Evolutionary conservation across 306 rosid species (phyloP).

Genomic region (Canavalia ensiformis): DNA sequence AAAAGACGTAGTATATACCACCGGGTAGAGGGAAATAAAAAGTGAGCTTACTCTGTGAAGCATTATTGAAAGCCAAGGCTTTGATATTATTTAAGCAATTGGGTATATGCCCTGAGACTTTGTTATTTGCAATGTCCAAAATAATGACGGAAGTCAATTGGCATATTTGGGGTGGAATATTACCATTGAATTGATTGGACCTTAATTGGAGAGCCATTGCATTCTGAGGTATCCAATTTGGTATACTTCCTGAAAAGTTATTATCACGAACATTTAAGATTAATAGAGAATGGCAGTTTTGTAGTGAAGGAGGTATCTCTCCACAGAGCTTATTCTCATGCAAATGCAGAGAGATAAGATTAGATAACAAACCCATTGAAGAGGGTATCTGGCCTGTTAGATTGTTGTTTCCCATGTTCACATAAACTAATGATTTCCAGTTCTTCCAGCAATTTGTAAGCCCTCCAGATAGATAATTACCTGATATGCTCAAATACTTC

Average conservation of each 20-base stretch:
- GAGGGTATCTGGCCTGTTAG: no score
- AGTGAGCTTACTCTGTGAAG: background rate
- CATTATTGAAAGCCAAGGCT: no score
- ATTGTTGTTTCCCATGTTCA: background rate
- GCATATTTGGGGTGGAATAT: background rate
- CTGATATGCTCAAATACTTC: background rate
- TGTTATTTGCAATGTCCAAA: background rate
- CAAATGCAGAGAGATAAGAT: background rate
- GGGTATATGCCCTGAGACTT: background rate
- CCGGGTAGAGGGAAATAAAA: background rate
- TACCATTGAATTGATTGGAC: slow-evolving; percentile 4
- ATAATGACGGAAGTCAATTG: background rate
- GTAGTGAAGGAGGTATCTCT: background rate
- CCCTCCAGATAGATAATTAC: background rate
- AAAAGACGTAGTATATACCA: fast-evolving
- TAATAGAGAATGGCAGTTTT: background rate
- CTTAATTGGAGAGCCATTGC: background rate
- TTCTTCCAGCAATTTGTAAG: no score
- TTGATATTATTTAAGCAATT: background rate
- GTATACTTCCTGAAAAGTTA: background rate
- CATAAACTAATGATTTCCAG: no score
- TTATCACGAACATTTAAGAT: background rate
- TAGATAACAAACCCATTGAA: no score
- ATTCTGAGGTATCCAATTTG: background rate
- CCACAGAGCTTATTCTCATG: background rate